Conservation (phyloP, 2,329 filamentous ascomycete species). For the Beauveria caledonica region DNA sequence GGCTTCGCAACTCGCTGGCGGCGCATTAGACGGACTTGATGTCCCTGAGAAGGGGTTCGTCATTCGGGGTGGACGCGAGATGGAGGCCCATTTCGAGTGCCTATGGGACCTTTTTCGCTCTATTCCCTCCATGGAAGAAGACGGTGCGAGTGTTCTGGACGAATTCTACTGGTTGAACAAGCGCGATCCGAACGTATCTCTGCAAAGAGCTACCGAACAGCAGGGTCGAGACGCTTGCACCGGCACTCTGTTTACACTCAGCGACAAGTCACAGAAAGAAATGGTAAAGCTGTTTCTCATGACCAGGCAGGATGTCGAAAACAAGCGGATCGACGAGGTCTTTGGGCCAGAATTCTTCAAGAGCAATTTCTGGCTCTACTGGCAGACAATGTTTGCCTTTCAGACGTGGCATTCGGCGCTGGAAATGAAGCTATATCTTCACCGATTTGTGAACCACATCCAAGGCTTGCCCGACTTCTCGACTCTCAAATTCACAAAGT, state of each 20-base stretch:
- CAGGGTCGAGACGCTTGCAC: slow-evolving; percentile 21
- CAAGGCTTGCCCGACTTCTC: background rate
- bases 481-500: background rate
- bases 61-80: slow-evolving; percentile 23
- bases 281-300: slow-evolving; percentile 15
- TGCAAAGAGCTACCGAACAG: slow-evolving; percentile 22
- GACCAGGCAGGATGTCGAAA: background rate
- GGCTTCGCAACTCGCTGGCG: background rate
- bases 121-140: slow-evolving; percentile 21
- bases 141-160: slow-evolving; percentile 22
- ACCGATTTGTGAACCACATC: background rate
- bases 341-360: background rate
- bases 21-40: slow-evolving; percentile 22
- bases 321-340: background rate
- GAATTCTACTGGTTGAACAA: slow-evolving; percentile 26
- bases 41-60: slow-evolving; percentile 21
- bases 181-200: slow-evolving; percentile 11
- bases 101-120: slow-evolving; percentile 23
- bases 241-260: slow-evolving; percentile 10
- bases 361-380: background rate
- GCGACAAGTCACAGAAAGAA: slow-evolving; percentile 18
- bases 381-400: background rate
- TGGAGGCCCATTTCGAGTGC: slow-evolving; percentile 22
- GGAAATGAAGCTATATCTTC: slow-evolving; percentile 24
- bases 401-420: slow-evolving; percentile 30